Percentiles rank a stretch among this genome's conserved stretches.
phyloP scores from a whole-genome alignment of 352 stramenopile genomes.

The Aphanomyces euteiches region DNA sequence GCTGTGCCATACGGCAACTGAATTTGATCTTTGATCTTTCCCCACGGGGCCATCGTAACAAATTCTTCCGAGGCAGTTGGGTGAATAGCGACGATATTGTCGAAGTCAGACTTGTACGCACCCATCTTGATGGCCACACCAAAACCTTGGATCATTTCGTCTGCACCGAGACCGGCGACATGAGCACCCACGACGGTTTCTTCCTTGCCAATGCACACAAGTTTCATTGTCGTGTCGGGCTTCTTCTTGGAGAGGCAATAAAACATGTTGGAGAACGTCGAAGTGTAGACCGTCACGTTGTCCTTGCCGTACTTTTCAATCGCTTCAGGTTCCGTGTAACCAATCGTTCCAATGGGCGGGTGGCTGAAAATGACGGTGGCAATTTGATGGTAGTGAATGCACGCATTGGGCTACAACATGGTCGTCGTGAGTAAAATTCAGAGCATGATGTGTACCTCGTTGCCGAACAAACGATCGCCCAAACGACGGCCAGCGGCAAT shows the following conservation, averaged over 20 bases:
- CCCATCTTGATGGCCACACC: slow-evolving; percentile 97
- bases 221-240: slow-evolving; percentile 92
- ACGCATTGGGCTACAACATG: slow-evolving; percentile 41
- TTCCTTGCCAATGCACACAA: slow-evolving; percentile 79
- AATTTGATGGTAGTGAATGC: slow-evolving; percentile 86
- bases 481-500: slow-evolving; percentile 79
- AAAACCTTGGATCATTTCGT: slow-evolving; percentile 99
- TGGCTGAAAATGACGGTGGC: slow-evolving; percentile 96
- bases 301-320: slow-evolving; percentile 83
- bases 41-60: slow-evolving; percentile 91
- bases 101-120: slow-evolving; percentile 96
- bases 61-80: slow-evolving; percentile 94
- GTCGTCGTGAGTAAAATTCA: slow-evolving; percentile 14
- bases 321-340: slow-evolving; percentile 89
- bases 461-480: slow-evolving; percentile 85
- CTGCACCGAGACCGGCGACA: slow-evolving; percentile 88
- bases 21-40: slow-evolving; percentile 79
- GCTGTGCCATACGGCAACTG: slow-evolving; percentile 38
- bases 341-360: slow-evolving; percentile 93
- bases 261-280: slow-evolving; percentile 94
- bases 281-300: slow-evolving; percentile 92
- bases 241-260: slow-evolving; percentile 90
- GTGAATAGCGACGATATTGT: slow-evolving; percentile 93
- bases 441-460: slow-evolving; percentile 35
- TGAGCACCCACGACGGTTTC: slow-evolving; percentile 95